phyloP scores from a whole-genome alignment of 345 rosid species.

The Bruguiera gymnorhiza region DNA sequence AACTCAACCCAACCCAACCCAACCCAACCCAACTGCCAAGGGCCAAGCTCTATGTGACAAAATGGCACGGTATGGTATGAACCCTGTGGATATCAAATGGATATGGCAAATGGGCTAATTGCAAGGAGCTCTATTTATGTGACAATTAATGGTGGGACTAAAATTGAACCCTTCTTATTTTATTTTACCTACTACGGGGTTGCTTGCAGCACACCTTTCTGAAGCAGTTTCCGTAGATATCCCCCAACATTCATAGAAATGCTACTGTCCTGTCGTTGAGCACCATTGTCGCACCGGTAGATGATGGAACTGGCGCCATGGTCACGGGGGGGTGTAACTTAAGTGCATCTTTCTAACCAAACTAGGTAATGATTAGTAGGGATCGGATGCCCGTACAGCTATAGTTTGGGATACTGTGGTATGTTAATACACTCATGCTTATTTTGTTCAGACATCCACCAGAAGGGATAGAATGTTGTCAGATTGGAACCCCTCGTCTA shows the following conservation, averaged over 20 bases:
- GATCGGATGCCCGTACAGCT: slow-evolving; percentile 29
- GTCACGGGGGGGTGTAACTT: slow-evolving; percentile 10
- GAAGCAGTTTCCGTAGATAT: slow-evolving; percentile 25
- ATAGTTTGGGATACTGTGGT: slow-evolving; percentile 17
- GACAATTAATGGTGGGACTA: too few species aligned
- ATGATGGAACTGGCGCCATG: slow-evolving; percentile 5
- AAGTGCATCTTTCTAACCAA: slow-evolving; percentile 22
- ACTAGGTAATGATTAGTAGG: slow-evolving; percentile 8
- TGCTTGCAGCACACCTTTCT: background rate
- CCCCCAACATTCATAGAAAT: slow-evolving; percentile 10
- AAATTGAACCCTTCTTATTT: too few species aligned
- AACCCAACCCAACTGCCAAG: too few species aligned
- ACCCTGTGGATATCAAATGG: too few species aligned
- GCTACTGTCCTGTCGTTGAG: slow-evolving; percentile 13
- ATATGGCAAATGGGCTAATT: too few species aligned
- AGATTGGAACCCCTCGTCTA: too few species aligned
- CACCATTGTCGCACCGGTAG: slow-evolving; percentile 7
- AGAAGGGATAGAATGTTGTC: background rate
- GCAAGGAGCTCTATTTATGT: too few species aligned
- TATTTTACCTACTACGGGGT: too few species aligned
- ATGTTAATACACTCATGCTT: slow-evolving; percentile 21
- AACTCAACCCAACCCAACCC: too few species aligned
- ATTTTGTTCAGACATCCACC: slow-evolving; percentile 12
- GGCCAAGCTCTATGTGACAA: too few species aligned
- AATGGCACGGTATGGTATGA: too few species aligned